Evolutionary conservation across 306 rosid species (phyloP).

Genomic region (Benincasa hispida): DNA sequence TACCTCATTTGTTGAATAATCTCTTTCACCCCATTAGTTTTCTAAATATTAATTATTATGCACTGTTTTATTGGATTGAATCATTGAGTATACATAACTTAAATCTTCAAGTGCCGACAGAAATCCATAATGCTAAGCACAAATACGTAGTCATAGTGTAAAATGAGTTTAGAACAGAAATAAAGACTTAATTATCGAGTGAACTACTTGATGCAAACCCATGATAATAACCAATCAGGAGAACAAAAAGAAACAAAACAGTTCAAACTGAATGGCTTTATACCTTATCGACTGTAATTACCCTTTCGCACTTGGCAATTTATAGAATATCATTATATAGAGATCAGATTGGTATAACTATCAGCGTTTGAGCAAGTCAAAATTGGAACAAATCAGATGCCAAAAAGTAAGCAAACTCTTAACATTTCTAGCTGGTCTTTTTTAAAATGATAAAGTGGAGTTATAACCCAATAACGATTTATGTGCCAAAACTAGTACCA

Average conservation of each 20-base stretch:
- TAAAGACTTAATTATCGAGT: background rate
- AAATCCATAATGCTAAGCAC: background rate
- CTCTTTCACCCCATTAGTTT: background rate
- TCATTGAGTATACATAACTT: background rate
- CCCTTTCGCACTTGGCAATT: background rate
- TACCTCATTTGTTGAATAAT: background rate
- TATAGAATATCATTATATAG: background rate
- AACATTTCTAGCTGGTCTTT: background rate
- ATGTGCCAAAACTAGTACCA: background rate
- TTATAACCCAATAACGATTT: background rate
- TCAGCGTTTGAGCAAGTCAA: too few relatives aligned
- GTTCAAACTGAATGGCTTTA: background rate
- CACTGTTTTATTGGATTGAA: background rate
- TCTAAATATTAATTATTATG: background rate
- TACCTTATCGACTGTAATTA: background rate
- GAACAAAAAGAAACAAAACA: background rate
- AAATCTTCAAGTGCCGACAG: background rate
- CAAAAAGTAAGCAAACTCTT: background rate
- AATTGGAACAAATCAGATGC: background rate
- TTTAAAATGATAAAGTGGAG: background rate
- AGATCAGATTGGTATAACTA: background rate
- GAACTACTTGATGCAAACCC: background rate
- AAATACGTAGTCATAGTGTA: background rate
- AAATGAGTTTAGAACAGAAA: background rate
- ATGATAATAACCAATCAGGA: background rate